Evolutionary conservation across 116 monocot genomes (phyloP).

Genomic region (Cymodocea nodosa): DNA sequence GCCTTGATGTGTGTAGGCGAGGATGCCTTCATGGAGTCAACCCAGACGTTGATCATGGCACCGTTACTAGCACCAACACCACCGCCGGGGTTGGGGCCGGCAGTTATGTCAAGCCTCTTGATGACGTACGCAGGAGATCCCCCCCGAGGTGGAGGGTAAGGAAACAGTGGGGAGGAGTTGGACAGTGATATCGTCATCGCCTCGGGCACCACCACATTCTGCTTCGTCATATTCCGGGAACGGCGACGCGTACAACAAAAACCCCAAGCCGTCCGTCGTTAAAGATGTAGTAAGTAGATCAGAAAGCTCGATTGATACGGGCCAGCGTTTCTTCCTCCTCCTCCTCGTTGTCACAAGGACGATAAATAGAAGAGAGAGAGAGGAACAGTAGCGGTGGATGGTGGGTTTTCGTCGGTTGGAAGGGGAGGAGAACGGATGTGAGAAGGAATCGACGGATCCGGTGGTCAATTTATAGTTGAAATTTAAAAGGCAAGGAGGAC

Average conservation of each 20-base stretch:
- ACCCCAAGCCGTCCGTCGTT: background rate
- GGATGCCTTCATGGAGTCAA: conserved; percentile 11
- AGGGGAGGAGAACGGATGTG: background rate
- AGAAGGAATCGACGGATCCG: background rate
- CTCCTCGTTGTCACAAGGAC: background rate
- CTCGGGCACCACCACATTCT: conserved; percentile 22
- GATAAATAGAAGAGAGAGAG: no score
- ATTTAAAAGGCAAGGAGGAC: background rate
- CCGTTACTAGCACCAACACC: background rate
- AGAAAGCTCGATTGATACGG: background rate
- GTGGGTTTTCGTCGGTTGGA: no score
- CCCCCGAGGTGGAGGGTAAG: conserved; percentile 28
- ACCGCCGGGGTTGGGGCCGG: background rate
- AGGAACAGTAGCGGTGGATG: no score
- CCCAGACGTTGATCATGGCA: conserved; percentile 1
- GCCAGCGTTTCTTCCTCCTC: background rate
- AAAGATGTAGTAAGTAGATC: background rate
- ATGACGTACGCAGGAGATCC: conserved; percentile 5
- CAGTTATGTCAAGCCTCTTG: background rate
- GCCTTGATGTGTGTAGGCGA: conserved; percentile 8
- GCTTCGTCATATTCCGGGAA: conserved; percentile 13
- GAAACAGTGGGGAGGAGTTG: conserved; percentile 11
- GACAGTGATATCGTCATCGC: conserved; percentile 9
- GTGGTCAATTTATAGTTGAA: conserved; percentile 10
- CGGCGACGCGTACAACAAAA: background rate